A percentile compares a stretch with the other conserved stretches of the same genome.
phyloP scores from a whole-genome alignment of 2,329 filamentous ascomycete species.

The Fusarium domesticum region DNA sequence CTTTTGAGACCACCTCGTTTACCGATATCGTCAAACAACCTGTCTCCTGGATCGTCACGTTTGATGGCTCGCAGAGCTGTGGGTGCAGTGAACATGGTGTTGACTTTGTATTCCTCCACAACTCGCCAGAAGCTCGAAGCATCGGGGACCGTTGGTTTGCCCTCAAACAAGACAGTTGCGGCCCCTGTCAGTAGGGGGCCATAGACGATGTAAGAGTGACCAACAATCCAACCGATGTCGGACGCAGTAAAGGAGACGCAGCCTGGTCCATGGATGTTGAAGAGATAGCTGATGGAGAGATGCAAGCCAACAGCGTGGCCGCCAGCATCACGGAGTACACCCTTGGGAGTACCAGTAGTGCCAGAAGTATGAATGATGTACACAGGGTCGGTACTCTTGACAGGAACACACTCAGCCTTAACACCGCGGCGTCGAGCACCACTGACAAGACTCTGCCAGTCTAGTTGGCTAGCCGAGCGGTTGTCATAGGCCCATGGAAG shows the following conservation, averaged over 20 bases:
- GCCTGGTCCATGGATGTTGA: conserved; percentile 76
- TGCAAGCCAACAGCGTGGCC: conserved; percentile 85
- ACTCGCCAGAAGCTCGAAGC: conserved; percentile 87
- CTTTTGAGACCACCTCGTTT: conserved; percentile 66
- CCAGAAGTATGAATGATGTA: conserved; percentile 90
- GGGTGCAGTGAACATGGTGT: conserved; percentile 80
- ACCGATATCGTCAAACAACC: conserved; percentile 61
- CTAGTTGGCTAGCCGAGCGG: conserved; percentile 65
- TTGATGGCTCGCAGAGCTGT: conserved; percentile 84
- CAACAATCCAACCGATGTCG: conserved; percentile 80
- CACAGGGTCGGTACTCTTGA: conserved; percentile 73
- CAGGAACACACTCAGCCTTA: conserved; percentile 71
- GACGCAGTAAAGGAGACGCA: conserved; percentile 73
- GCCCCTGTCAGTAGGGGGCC: conserved; percentile 82
- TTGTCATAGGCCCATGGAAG: conserved; percentile 69
- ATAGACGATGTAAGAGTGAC: conserved; percentile 80
- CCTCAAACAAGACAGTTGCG: conserved; percentile 84
- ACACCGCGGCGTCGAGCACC: conserved; percentile 66
- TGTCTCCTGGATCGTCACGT: conserved; percentile 76
- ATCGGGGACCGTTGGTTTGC: conserved; percentile 87
- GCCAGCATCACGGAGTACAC: conserved; percentile 76
- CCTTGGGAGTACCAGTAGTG: conserved; percentile 80
- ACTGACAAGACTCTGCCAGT: conserved; percentile 75
- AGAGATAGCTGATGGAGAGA: conserved; percentile 77
- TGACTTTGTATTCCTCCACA: conserved; percentile 80